These are phyloP conservation scores for Aotearoamyces nothofagi DNA, from an alignment of 2,329 filamentous ascomycete genomes.

Conservation along the genomic window DNA sequence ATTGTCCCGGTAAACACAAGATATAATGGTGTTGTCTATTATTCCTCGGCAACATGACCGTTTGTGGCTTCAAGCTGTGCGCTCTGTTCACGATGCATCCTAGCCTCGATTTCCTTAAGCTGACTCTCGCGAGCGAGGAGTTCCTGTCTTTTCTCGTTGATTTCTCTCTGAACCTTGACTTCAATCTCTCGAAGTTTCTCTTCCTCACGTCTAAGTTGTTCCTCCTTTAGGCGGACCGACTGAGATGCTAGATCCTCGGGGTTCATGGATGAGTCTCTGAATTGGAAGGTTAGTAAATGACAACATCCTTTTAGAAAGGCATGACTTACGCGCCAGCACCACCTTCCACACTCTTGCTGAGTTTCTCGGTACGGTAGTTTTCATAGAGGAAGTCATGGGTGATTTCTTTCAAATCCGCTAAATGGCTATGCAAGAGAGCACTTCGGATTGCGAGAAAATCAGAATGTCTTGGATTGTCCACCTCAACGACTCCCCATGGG, in stretches of 20 bases:
- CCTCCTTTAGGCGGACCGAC: conserved; percentile 97
- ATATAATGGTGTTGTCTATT: background rate
- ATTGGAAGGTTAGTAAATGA: conserved; percentile 13
- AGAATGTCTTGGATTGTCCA: conserved; percentile 97
- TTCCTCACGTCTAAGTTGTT: conserved; percentile 96
- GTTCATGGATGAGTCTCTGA: conserved; percentile 80
- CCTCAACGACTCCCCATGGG: conserved; percentile 97
- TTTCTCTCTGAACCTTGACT: conserved; percentile 98
- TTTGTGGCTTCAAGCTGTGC: conserved; percentile 25
- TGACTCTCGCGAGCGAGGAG: conserved; percentile 94
- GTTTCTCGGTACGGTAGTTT: conserved; percentile 99
- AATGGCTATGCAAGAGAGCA: conserved; percentile 89
- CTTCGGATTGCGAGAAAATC: conserved; percentile 97
- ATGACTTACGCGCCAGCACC: conserved; percentile 68
- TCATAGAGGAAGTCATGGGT: conserved; percentile 99
- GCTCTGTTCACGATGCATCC: conserved; percentile 80
- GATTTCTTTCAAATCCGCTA: conserved; percentile 98
- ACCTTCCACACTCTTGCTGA: conserved; percentile 97
- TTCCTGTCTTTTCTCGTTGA: conserved; percentile 99
- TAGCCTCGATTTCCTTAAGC: conserved; percentile 94
- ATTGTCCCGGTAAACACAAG: background rate
- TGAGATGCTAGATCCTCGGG: conserved; percentile 94
- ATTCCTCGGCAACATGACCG: no score
- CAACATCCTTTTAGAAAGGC: conserved; percentile 12
- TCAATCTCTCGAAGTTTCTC: conserved; percentile 99